Base-by-base conservation (phyloP, 2,329 filamentous ascomycete species). In the Fusarium pseudoanthophilum region DNA sequence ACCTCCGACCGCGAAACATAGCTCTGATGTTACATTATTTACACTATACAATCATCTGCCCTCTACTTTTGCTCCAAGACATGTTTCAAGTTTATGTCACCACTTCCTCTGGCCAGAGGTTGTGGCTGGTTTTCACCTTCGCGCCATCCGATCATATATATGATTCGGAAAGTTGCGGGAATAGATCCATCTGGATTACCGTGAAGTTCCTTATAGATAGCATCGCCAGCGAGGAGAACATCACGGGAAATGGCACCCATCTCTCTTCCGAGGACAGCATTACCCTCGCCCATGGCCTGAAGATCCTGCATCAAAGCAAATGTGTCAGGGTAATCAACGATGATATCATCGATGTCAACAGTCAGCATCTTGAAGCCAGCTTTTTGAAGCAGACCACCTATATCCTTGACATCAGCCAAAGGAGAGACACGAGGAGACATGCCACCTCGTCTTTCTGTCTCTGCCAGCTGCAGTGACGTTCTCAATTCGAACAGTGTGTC, bases 81-180 rank as follows among this genome's bases (percentile, higher is more conserved):
- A 81, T 98, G 95, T 82, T 96, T 97, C 71, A 99, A 87, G 82
- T 93, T 97, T 46, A 97, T 85, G 79, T 97, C 87, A 15, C 94
- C 96, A 73, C 92, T 97, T 1, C 96, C 96, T 75, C 96, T 89
- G 74, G 92, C 84, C 65, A 98, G 84, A 10, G 96, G 95, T 82
- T 95, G 87, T 5, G 92, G 87, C 83, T 98, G 95, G 60, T 91
- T 89, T 36, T 89, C 88, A 4, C 93, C 92, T 75, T 95, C 93
- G 80, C 95, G 97, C 96, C 96, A 99, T 1, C 96, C 96, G 82
- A 99, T 99, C 95, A 98, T 98, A 82, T 96, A 97, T 70, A 99
- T 98, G 76, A 97, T 88, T 75, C 96, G 89, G 80, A 98, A 99
- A 0, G 96, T 99, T 2, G 96, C 96, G 2, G 96, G 96, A 70